Evolutionary conservation across 148 eudicot species (phyloP).

Genomic region (Camellia lanceoleosa): DNA sequence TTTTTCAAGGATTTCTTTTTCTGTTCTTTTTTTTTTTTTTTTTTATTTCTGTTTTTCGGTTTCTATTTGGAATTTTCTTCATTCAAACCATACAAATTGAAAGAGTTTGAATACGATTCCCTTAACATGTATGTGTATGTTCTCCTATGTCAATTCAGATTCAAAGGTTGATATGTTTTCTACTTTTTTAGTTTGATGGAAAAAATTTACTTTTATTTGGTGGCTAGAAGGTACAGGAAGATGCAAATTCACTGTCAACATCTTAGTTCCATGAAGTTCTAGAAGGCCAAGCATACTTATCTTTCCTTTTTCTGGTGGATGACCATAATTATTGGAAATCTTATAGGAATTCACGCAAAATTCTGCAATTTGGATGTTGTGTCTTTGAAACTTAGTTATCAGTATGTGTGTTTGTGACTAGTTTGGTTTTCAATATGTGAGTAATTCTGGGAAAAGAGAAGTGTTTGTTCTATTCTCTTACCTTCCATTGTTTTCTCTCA

Average conservation of each 20-base stretch:
- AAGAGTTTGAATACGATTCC: not conserved
- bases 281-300: not conserved
- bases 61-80: not conserved
- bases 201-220: not conserved
- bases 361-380: no score
- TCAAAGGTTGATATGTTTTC: not conserved
- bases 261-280: not conserved
- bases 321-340: no score
- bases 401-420: not conserved
- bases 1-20: not conserved
- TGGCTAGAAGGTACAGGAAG: not conserved
- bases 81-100: not conserved
- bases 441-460: not conserved
- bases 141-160: not conserved
- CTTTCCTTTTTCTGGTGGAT: not conserved
- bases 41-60: not conserved
- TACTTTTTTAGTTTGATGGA: not conserved
- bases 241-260: not conserved
- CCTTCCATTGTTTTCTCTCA: not conserved
- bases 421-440: not conserved
- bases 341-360: no score
- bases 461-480: not conserved
- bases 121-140: not conserved
- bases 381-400: no score
- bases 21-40: not conserved